Percentiles rank a stretch among this genome's conserved stretches.
Conservation (phyloP, 2,329 filamentous ascomycete genomes). For the Diaporthe citrichinensis region DNA sequence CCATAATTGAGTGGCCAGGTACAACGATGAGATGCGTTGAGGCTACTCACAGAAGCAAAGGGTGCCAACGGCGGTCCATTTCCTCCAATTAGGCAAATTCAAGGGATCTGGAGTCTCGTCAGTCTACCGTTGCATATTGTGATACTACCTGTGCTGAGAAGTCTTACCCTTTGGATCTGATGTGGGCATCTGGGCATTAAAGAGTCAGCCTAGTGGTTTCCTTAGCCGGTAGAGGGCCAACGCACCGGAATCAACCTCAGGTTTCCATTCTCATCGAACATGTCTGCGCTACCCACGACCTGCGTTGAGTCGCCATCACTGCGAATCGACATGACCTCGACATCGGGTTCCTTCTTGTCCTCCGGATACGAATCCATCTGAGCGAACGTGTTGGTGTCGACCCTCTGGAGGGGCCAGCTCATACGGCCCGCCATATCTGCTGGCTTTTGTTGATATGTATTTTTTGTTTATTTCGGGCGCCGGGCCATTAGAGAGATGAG, state of each 20-base stretch:
- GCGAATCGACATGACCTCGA: constrained; percentile 14
- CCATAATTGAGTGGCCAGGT: background rate
- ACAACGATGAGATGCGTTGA: constrained; percentile 29
- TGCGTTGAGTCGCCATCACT: constrained; percentile 30
- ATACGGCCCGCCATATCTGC: constrained; percentile 27
- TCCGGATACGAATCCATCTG: constrained; percentile 18
- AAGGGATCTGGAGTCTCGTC: constrained; percentile 47
- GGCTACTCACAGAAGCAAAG: constrained; percentile 51
- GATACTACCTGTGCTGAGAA: background rate
- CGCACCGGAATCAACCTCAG: constrained; percentile 45
- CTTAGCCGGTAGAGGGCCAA: background rate
- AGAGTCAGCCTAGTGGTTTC: background rate
- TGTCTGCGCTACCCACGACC: constrained; percentile 43
- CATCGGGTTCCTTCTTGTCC: constrained; percentile 29
- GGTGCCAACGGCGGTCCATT: constrained; percentile 50
- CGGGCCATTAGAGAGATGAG: constrained; percentile 19
- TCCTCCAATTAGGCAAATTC: constrained; percentile 51
- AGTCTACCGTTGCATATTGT: background rate
- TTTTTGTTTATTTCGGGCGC: constrained; percentile 21
- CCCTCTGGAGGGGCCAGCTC: constrained; percentile 37
- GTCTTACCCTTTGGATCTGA: constrained; percentile 50
- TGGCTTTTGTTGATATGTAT: background rate
- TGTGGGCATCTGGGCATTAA: constrained; percentile 47
- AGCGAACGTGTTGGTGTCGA: constrained; percentile 1
- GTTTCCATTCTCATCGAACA: constrained; percentile 44